phyloP scores from a whole-genome alignment of 352 stramenopile genomes.

The Blastocystis sp. region DNA sequence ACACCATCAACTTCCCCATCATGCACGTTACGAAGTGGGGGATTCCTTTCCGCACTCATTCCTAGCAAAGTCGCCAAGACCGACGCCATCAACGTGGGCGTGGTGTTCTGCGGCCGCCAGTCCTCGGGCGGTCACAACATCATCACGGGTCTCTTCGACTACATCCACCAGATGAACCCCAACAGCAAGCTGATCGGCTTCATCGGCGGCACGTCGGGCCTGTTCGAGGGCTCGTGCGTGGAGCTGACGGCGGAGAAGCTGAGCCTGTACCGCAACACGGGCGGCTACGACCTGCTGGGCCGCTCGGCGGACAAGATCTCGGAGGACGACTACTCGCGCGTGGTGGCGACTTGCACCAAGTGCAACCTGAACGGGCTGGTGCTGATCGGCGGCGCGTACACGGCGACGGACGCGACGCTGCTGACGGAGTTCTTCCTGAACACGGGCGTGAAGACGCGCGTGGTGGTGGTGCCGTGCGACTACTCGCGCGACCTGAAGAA shows the following conservation, averaged over 20 bases:
- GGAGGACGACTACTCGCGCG: constrained; percentile 47
- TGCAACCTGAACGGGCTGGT: constrained; percentile 74
- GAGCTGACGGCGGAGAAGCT: constrained; percentile 65
- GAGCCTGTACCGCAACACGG: constrained; percentile 72
- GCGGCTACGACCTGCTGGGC: constrained; percentile 74
- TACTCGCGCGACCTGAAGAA: constrained; percentile 75
- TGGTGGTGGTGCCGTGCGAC: constrained; percentile 73
- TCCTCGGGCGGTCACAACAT: constrained; percentile 74
- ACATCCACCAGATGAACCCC: constrained; percentile 62
- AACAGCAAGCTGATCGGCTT: constrained; percentile 65
- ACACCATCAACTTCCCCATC: constrained; percentile 39
- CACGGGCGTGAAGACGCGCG: constrained; percentile 72
- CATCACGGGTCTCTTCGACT: constrained; percentile 72
- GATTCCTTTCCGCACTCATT: not conserved
- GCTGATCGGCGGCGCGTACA: constrained; percentile 73
- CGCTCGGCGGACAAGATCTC: constrained; percentile 74
- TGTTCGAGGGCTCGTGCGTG: constrained; percentile 63
- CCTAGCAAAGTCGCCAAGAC: constrained; percentile 16
- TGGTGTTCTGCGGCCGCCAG: constrained; percentile 75
- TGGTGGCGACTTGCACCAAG: constrained; percentile 40
- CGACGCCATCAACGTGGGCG: constrained; percentile 70
- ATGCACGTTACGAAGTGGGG: constrained; percentile 24
- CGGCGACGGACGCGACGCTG: constrained; percentile 74
- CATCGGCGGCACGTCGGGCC: constrained; percentile 68
- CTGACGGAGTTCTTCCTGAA: constrained; percentile 74